Evolutionary conservation across 2,329 filamentous ascomycete species (phyloP), one percentile per base, ranked within the genome.

Genomic region (Penicillium sp.): DNA sequence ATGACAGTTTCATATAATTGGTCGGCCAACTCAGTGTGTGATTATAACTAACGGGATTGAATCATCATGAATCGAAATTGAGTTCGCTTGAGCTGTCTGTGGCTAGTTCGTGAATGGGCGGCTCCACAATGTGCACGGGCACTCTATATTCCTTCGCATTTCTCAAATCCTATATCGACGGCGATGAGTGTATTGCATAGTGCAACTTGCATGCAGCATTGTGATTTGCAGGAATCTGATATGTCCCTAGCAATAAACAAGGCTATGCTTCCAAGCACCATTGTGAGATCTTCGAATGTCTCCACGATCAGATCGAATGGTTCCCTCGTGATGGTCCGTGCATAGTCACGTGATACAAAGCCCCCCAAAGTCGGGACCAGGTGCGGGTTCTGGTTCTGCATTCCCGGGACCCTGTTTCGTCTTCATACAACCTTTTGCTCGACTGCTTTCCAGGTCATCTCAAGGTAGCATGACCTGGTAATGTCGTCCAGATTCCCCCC

Each of bases 401-500:
- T 46, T 50, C 40, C 42, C 48, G 46, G 18, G 45, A 43, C 29
- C 41, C 33, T 49, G 43, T 46, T 49, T 49, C 43, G 23, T 15
- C 48, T 48, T 41, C 6, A n/a, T 29, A 25, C 46, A 54, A 48
- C 29, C 22, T 20, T 15, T 23, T 29, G 18, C n/a, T 40, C n/a
- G 20, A 41, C 23, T 33, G 44, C 27, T 54, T 20, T 40, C 35
- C 56, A 55, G 59, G 57, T 62, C 57, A 57, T 54, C 57, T 54
- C 50, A 57, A 47, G 31, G 33, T 70, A 74, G 72, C 68, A 75
- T 75, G 72, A 68, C 62, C 65, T 68, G 69, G 71, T 73, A 65
- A 78, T 79, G 69, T 81, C 83, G 63, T 82, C 85, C 67, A 86
- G 86, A 74, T 85, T 87, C 69, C 79, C 81, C 70, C 69, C 83